Base-by-base conservation (phyloP, 176 grass and related monocot genomes). In the Carex cristatella region DNA sequence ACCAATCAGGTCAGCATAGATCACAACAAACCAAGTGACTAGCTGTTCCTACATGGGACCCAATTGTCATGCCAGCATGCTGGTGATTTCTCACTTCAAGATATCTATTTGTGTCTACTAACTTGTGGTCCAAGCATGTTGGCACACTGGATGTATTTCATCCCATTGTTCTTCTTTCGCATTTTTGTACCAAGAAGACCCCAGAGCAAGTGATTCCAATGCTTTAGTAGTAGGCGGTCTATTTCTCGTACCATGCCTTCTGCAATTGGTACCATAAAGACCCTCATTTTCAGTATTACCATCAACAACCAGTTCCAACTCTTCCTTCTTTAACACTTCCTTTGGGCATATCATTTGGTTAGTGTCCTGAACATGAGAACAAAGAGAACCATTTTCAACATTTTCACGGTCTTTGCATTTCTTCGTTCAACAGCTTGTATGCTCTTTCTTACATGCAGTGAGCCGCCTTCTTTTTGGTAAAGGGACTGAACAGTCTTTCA, bases 231-330 rank as follows among this genome's bases (percentile, higher is more conserved):
- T 94, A 84, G 89, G 92, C 8, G 87, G 92, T 40, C 95, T 86
- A 69, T 82, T 98, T 87, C 95, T 93, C 40, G 87, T 93, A 79
- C 95, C 87, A 61, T 94, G 92, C 80, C 95, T 93, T 87, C 95
- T 84, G 65, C 85, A 83, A 83, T 87, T 97, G 48, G 70, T 84
- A 77, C 84, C 87, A 90, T 65, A 33, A 72, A 89, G 83, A 84
- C 80, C 84, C 70, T 83, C 85, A 83, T 79, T 70, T 35, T 70
- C 67, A 70, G 14, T 44, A 37, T 68, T 37, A 4, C 12, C 23
- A n/a, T n/a, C 16, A 71, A 2, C 14, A 71, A 71, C 16, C 16
- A 7, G 16, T 38, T 71, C 16, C 37, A 46, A n/a, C 38, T 71
- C 15, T 71, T 71, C 38, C 68, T 70, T 70, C 68, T 18, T 70